Percentiles rank a stretch among this genome's conserved stretches.
Conservation (phyloP, 108 stramenopile genomes). For the Nitzschia sp. region DNA sequence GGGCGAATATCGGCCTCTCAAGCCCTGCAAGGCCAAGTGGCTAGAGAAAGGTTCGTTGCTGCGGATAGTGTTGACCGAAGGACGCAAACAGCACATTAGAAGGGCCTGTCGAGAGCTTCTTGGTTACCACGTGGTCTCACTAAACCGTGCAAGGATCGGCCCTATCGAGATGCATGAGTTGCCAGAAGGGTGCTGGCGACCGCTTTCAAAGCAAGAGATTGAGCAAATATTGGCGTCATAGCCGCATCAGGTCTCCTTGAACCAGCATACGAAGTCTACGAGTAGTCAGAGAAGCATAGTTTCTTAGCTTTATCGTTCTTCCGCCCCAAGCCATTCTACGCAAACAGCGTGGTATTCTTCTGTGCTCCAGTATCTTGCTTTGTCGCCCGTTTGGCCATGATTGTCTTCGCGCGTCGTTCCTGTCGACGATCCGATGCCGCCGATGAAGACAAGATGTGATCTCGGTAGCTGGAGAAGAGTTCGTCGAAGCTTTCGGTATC, state of each 20-base stretch:
- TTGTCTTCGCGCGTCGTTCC: constrained; percentile 32
- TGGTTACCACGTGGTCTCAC: constrained; percentile 59
- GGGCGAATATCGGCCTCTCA: constrained; percentile 45
- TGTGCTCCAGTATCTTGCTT: constrained; percentile 26
- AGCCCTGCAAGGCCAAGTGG: constrained; percentile 64
- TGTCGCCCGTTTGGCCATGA: constrained; percentile 48
- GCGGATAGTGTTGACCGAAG: constrained; percentile 69
- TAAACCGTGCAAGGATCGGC: constrained; percentile 66
- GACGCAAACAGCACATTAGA: constrained; percentile 78
- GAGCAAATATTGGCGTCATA: constrained; percentile 14
- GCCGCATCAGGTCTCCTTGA: no score
- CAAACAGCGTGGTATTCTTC: constrained; percentile 6
- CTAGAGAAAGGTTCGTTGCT: constrained; percentile 32
- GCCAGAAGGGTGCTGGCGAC: constrained; percentile 34
- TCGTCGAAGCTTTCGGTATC: constrained; percentile 63
- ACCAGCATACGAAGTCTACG: no score
- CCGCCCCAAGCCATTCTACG: no score
- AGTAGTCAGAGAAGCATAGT: no score
- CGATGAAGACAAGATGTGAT: constrained; percentile 14
- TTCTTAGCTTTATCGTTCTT: no score
- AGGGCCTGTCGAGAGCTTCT: constrained; percentile 72
- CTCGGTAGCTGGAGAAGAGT: constrained; percentile 49
- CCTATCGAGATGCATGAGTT: constrained; percentile 39
- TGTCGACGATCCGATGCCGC: constrained; percentile 13
- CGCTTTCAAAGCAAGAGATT: constrained; percentile 29